Evolutionary conservation across 2,329 filamentous ascomycete genomes (phyloP).

Genomic region (Ceratocystis harringtonii): DNA sequence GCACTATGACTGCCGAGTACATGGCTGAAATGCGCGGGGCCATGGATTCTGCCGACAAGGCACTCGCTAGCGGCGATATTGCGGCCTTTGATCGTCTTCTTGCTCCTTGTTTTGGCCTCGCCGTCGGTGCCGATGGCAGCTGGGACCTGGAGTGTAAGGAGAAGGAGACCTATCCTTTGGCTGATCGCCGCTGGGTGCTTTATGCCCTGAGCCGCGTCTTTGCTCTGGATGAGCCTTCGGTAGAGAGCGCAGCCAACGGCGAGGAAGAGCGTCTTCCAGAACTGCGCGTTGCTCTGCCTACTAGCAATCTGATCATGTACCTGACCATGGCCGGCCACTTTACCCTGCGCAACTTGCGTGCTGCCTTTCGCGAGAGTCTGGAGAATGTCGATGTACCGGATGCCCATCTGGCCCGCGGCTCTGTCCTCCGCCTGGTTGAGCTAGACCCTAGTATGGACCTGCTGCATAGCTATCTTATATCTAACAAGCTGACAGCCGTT

Average conservation of each 20-base stretch:
- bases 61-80: slow-evolving; percentile 33
- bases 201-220: slow-evolving; percentile 49
- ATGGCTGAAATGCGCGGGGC: slow-evolving; percentile 32
- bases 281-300: slow-evolving; percentile 29
- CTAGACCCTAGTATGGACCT: slow-evolving; percentile 55
- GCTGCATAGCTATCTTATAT: slow-evolving; percentile 48
- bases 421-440: slow-evolving; percentile 46
- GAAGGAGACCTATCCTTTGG: slow-evolving; percentile 34
- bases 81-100: slow-evolving; percentile 36
- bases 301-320: slow-evolving; percentile 43
- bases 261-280: slow-evolving; percentile 16
- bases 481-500: slow-evolving; percentile 47
- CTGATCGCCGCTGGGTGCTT: slow-evolving; percentile 51
- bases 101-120: slow-evolving; percentile 35
- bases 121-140: slow-evolving; percentile 21
- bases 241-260: slow-evolving; percentile 26
- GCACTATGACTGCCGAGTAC: slow-evolving; percentile 37
- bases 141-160: slow-evolving; percentile 24
- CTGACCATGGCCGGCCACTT: slow-evolving; percentile 46
- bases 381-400: slow-evolving; percentile 28
- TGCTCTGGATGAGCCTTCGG: slow-evolving; percentile 32
- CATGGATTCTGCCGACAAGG: slow-evolving; percentile 32
- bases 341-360: slow-evolving; percentile 42
- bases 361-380: slow-evolving; percentile 39
- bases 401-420: slow-evolving; percentile 38